Percentiles rank a stretch among this genome's conserved stretches.
Conservation (phyloP, 768 basidiomycete species). For the Nevesoporus exiguus region DNA sequence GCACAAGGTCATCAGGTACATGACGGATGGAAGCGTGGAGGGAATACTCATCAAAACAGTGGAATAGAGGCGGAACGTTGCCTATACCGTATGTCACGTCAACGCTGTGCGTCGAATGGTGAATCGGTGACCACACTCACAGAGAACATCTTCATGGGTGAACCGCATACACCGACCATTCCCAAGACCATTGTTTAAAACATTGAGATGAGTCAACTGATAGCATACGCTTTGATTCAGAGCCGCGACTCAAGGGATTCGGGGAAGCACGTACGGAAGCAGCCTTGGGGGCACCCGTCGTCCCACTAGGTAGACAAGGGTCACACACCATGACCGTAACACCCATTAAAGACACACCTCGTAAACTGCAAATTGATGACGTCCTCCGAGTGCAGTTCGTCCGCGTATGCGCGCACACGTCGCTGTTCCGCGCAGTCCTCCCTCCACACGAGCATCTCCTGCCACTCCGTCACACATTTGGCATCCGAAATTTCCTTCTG, state of each 20-base stretch:
- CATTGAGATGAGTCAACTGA: slow-evolving; percentile 73
- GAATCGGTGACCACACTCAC: slow-evolving; percentile 39
- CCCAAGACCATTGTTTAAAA: slow-evolving; percentile 72
- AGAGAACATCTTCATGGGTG: slow-evolving; percentile 61
- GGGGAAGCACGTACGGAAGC: slow-evolving; percentile 56
- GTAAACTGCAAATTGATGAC: slow-evolving; percentile 85
- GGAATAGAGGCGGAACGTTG: slow-evolving; percentile 82
- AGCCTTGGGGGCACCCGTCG: slow-evolving; percentile 79
- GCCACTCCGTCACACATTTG: slow-evolving; percentile 62
- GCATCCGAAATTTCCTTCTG: slow-evolving; percentile 39
- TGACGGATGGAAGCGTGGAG: slow-evolving; percentile 1
- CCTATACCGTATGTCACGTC: slow-evolving; percentile 40
- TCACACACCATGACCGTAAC: neutral
- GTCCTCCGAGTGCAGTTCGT: slow-evolving; percentile 54
- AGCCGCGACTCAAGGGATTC: neutral
- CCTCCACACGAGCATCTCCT: slow-evolving; percentile 68
- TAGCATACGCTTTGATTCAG: neutral
- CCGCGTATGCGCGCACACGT: slow-evolving; percentile 41
- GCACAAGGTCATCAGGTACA: slow-evolving; percentile 11
- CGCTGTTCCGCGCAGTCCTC: slow-evolving; percentile 45
- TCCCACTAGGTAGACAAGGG: slow-evolving; percentile 48
- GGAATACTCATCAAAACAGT: slow-evolving; percentile 79
- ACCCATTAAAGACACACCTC: slow-evolving; percentile 45
- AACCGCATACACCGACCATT: slow-evolving; percentile 73
- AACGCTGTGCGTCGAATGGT: neutral